These are phyloP conservation scores for Erodium moschatum DNA, from an alignment of 441 rosid species.

Conservation along the genomic window DNA sequence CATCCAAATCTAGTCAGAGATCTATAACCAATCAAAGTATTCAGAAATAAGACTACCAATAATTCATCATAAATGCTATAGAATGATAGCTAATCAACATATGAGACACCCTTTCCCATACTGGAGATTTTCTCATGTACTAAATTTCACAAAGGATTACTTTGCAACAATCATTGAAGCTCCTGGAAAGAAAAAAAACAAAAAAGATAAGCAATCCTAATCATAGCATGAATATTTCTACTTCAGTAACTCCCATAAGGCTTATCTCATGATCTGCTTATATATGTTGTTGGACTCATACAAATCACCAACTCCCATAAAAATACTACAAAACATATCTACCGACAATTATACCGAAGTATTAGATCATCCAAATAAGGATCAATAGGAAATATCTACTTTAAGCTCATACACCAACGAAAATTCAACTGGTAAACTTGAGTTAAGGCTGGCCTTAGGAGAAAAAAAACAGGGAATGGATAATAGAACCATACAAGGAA, in stretches of 20 bases:
- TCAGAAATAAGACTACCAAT: too few relatives aligned
- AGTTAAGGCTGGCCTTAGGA: background rate
- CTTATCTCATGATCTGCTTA: background rate
- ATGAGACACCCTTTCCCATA: background rate
- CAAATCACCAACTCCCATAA: background rate
- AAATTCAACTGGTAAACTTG: background rate
- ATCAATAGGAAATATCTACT: background rate
- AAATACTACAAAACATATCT: background rate
- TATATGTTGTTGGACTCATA: background rate
- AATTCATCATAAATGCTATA: background rate
- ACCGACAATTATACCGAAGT: background rate
- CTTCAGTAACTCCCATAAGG: background rate
- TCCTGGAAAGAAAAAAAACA: background rate
- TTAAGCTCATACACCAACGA: background rate
- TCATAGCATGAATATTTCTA: background rate
- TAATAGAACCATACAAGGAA: background rate
- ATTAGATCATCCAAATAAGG: background rate
- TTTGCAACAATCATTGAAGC: background rate
- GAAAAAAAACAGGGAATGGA: background rate
- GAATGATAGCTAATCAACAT: background rate
- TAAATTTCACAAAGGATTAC: background rate
- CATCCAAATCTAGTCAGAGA: background rate
- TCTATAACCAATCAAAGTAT: background rate
- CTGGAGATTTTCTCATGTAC: slow-evolving; percentile 3
- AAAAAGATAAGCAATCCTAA: background rate